Evolutionary conservation across 129 eudicot genomes (phyloP), one percentile per base, ranked within the genome.

Genomic region (Deinandra increscens): DNA sequence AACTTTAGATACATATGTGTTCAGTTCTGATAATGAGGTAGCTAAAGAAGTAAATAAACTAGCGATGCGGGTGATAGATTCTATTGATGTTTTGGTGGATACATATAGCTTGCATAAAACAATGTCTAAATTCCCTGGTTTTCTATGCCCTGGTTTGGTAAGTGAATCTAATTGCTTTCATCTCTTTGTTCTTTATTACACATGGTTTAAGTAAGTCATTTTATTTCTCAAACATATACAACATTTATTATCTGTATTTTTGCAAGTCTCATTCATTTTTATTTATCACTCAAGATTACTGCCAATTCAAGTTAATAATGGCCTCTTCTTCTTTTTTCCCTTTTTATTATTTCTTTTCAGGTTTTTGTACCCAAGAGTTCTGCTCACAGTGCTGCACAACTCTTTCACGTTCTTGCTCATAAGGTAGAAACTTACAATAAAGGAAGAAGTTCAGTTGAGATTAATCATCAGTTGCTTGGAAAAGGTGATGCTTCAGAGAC

Each of bases 1-100:
- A 82, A 79, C 83, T 59, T 71, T 60, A 36, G 76, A 83, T 14
- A 66, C 75, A 50, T 39, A n/a, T 9, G 75, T 60, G 42, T 51
- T 43, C 58, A 17, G 87, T 33, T 79, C 95, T 56, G 93, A 89
- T 82, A 83, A 85, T 34, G 90, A 83, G 66, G 84, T 93, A 73
- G 85, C 84, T 36, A 73, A 60, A 77, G 83, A 75, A 59, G 87
- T 89, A 63, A 17, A 54, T 17, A 26, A 73, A n/a, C 80, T 93
- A 39, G 81, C 85, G 44, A 50, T 34, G 34, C 64, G 44, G 29
- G 89, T 87, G 60, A 26, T 75, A 55, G 78, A 80, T 19, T 86
- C 90, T 45, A 44, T 80, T 12, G 65, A 78, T 51, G 55, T 79
- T 75, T 73, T 89, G 37, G 81, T 76, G 39, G 75, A 82, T 49